These are phyloP conservation scores for Dactylonectria estremocensis DNA, from an alignment of 2,329 filamentous ascomycete species.

Conservation along the genomic window DNA sequence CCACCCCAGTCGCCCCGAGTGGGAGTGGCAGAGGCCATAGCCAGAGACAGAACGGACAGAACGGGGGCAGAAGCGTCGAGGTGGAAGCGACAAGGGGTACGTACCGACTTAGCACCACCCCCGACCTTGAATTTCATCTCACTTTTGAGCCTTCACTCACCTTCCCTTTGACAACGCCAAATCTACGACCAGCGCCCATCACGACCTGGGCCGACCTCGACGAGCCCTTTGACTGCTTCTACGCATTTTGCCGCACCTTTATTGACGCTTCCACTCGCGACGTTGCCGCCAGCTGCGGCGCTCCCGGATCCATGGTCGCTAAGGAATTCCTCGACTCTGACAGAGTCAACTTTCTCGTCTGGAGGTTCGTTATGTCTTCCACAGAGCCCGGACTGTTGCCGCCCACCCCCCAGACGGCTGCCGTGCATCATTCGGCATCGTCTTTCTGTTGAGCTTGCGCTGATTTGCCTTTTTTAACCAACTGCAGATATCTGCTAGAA, in stretches of 20 bases:
- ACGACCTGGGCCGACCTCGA: conserved; percentile 37
- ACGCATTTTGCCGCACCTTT: conserved; percentile 29
- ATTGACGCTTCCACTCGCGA: conserved; percentile 42
- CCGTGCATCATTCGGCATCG: conserved; percentile 24
- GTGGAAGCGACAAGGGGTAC: conserved; percentile 42
- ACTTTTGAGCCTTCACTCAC: conserved; percentile 54
- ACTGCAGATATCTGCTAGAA: conserved; percentile 71
- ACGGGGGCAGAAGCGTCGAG: conserved; percentile 37
- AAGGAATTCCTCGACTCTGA: conserved; percentile 77
- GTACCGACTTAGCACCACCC: conserved; percentile 49
- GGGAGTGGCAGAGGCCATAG: conserved; percentile 33
- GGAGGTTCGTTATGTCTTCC: conserved; percentile 71
- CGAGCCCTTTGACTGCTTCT: conserved; percentile 36
- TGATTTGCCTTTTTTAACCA: conserved; percentile 40
- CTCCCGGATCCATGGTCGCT: conserved; percentile 61
- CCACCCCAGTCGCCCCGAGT: conserved; percentile 42
- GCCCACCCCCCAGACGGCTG: conserved; percentile 25
- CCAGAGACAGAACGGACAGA: conserved; percentile 46
- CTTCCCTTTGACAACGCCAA: conserved; percentile 44
- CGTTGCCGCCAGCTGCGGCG: conserved; percentile 53
- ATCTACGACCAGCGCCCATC: conserved; percentile 37
- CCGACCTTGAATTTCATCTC: conserved; percentile 54
- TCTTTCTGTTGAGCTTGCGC: conserved; percentile 35
- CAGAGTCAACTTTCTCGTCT: conserved; percentile 79
- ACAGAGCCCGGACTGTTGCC: conserved; percentile 41